Evolutionary conservation across 2,329 filamentous ascomycete genomes (phyloP), one percentile per base, ranked within the genome.

Genomic region (Myriangium duriaei): DNA sequence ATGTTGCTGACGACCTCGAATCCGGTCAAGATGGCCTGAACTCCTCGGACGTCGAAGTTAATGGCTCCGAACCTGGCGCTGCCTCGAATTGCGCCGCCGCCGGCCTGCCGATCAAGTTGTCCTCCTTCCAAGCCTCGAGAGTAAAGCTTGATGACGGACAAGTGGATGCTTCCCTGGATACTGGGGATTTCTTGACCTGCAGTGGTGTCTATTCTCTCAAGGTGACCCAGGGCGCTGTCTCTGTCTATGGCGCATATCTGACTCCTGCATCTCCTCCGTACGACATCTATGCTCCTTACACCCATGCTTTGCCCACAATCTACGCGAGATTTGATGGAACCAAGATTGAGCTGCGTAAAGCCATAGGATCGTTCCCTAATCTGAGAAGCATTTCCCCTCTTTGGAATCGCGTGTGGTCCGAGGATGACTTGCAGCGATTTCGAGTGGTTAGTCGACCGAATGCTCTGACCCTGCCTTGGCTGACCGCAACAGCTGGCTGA

Each of bases 231-330:
- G 83, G 83, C 2, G 65, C 75, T 30, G 61, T 81, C 15, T 76
- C 72, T 1, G 55, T 88, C 16, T 69, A 74, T 11, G 81, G 82
- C 11, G 75, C 80, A 5, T 71, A 67, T 5, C 53, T 88, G 3
- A 61, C 62, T 9, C 53, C 68, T 1, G 63, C 66, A 0, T 59
- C 66, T 16, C 54, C 49, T 1, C 51, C 62, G 4, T 62, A 70
- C 45, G 76, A 71, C 63, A 65, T 83, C 11, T 74, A 73, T 53
- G 78, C 80, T 11, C 73, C 81, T 1, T 69, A 71, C 30, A 82
- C 77, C 26, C 74, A 84, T 51, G 75, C 81, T 1, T 57, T 88
- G 1, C 80, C 79, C 1, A 72, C 79, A 1, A 65, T 88, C 21
- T 7, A 16, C 5, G 36, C 29, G 11, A 18, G 36, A 26, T 15